Base-by-base conservation (phyloP, 345 rosid species). In the Heritiera littoralis region DNA sequence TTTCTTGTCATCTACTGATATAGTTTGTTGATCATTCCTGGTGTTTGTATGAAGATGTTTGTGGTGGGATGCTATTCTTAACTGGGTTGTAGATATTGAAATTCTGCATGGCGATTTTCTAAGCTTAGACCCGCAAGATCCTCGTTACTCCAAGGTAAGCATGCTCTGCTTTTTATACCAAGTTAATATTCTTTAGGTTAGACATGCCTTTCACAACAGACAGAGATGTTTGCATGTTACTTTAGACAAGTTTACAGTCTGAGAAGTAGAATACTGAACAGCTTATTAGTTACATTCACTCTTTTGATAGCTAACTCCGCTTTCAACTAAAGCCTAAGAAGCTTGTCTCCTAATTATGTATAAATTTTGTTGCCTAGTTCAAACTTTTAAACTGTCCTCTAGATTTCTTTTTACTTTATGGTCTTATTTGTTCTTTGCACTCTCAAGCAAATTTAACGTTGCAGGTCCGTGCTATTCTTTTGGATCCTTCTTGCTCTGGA, bases 401-500 rank as follows among this genome's bases (percentile, higher is more conserved):
- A 20, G 41, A 40, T 48, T 12, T 38, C 11, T 71, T 38, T 69
- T 49, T 18, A 60, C 30, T 30, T 1, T 59, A n/a, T 2, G 3
- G 11, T 10, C 20, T 8, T 73, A 48, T 49, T 30, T 46, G 41
- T 32, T 56, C 46, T 63, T 68, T 45, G 0, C 17, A 8, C 38
- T 35, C 78, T 77, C 51, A 52, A 49, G 58, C 35, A 71, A 70
- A 40, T 40, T 28, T 6, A 49, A 79, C 55, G 38, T 77, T 32
- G 76, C 88, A 93, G 98, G 88, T 93, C 81, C 86, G 83, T 48
- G 96, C 92, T 54, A 93, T 95, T 87, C 92, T 95, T 78, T 83
- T 95, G 81, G 98, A 95, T 83, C 99, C 99, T 67, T 95, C 98
- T 72, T 95, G 99, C 83, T 95, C 98, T 40, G 99, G 98, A 79